phyloP scores from a whole-genome alignment of 108 stramenopile genomes.

The Chaetoceros muelleri region DNA sequence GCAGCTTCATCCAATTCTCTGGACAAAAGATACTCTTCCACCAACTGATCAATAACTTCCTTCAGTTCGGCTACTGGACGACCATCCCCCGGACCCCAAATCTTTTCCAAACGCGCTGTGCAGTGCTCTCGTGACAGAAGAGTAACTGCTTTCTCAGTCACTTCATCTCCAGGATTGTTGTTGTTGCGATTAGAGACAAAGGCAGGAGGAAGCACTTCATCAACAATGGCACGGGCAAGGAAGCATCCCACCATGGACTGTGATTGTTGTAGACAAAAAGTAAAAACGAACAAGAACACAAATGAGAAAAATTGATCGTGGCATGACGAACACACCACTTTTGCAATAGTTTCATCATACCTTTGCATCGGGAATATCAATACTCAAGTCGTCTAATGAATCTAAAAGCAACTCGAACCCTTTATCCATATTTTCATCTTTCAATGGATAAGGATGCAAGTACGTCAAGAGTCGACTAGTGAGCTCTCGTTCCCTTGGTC shows the following conservation, averaged over 20 bases:
- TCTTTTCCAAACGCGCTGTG: constrained; percentile 79
- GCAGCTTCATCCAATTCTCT: constrained; percentile 90
- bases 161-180: constrained; percentile 58
- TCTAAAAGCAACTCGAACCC: constrained; percentile 86
- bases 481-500: constrained; percentile 79
- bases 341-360: constrained; percentile 24
- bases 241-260: constrained; percentile 80
- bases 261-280: neutral
- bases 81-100: constrained; percentile 96
- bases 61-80: constrained; percentile 92
- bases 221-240: constrained; percentile 89
- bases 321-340: constrained; percentile 1
- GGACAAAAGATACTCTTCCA: constrained; percentile 85
- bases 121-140: constrained; percentile 85
- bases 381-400: constrained; percentile 69
- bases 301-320: neutral
- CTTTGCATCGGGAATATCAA: constrained; percentile 84
- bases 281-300: constrained; percentile 1
- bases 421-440: constrained; percentile 56
- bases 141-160: constrained; percentile 80
- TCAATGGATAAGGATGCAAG: constrained; percentile 71
- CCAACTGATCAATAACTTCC: constrained; percentile 80
- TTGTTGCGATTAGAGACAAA: constrained; percentile 87
- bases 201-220: constrained; percentile 91
- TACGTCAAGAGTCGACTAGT: constrained; percentile 71